Evolutionary conservation across 805 yeast species (phyloP), one percentile per base, ranked within the genome.

Genomic region (Yueomyces sinensis): DNA sequence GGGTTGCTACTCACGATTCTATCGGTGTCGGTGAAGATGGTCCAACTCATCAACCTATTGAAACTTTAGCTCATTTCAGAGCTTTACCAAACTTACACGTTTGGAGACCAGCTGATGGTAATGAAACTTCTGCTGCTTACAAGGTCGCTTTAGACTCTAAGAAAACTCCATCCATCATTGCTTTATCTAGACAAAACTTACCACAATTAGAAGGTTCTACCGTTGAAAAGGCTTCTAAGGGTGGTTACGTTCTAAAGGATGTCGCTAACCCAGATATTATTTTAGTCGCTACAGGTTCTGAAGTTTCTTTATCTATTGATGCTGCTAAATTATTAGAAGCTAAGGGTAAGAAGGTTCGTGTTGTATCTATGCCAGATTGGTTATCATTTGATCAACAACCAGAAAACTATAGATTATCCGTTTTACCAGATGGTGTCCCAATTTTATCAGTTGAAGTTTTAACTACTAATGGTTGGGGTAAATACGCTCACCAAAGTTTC

Each of bases 81-180:
- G 86, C 93, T 45, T 55, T 69, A 51, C 94, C 94, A 61, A 82
- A 82, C 69, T 52, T 76, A 49, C 68, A 73, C 55, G 91, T 81
- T 39, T 81, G 89, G 89, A 80, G 94, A 75, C 93, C 94, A 47
- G 91, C 91, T 52, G 94, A 82, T 59, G 89, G 91, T 70, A 81
- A 82, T 60, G 94, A 82, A 63, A 74, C 75, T 34, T 75, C 87
- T 46, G 93, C 89, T 54, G 83, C 93, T 42, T 81, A 81, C 69
- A 62, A 67, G 58, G 66, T 65, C 43, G 76, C 91, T 33, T 51
- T 81, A 43, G 69, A 63, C 54, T 65, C 77, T 32, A 70, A 62
- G 36, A 60, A 63, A 45, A 78, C 87, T 31, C 93, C 93, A 50
- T 68, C 80, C 42, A 62, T 81, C 49, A 65, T 81, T 56, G 87